Base-by-base conservation (phyloP, 2,329 filamentous ascomycete genomes). In the Verticillium albo-atrum region DNA sequence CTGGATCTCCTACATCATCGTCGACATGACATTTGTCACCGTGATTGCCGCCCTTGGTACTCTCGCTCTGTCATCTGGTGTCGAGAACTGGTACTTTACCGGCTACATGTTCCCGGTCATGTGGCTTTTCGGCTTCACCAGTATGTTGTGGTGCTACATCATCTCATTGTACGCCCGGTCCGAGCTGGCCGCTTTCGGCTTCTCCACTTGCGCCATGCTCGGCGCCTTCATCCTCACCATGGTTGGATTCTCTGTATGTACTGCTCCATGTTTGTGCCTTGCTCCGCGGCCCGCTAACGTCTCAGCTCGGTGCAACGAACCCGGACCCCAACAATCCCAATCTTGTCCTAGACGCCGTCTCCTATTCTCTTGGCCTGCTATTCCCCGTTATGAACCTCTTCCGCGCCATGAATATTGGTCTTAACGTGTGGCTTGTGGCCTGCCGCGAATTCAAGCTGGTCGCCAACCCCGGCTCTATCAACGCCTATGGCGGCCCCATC, bases 401-500 rank as follows among this genome's bases (percentile, higher is more conserved):
- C 35, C 78, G 86, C 54, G 78, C 83, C 1, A 70, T 89, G 54
- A 80, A 88, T 28, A 72, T 88, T 3, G 77, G 83, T 0, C 74
- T 89, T 62, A 89, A 90, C 67, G 77, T 83, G 10, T 89, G 89
- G 68, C 84, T 82, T 3, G 74, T 88, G 6, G 75, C 84, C 6
- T 90, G 87, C 67, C 77, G 76, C 15, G 79, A 78, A 26, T 70
- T 77, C 25, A 64, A 71, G 15, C 74, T 82, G 51, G 58, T 68
- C 28, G 64, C 63, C 2, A 35, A 69, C 61, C 83, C 87, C 0
- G 86, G 85, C 14, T 83, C 79, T 0, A 83, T 90, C 53, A 78
- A 77, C 2, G 79, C 86, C 3, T 90, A 88, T 66, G 89, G 89
- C 23, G 86, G 86, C 0, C 86, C 87, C 0, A 89, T 90, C 35